Percentiles rank a stretch among this genome's conserved stretches.
Evolutionary conservation across 495 filamentous ascomycete genomes (phyloP).

Genomic region (Collariella sp.): DNA sequence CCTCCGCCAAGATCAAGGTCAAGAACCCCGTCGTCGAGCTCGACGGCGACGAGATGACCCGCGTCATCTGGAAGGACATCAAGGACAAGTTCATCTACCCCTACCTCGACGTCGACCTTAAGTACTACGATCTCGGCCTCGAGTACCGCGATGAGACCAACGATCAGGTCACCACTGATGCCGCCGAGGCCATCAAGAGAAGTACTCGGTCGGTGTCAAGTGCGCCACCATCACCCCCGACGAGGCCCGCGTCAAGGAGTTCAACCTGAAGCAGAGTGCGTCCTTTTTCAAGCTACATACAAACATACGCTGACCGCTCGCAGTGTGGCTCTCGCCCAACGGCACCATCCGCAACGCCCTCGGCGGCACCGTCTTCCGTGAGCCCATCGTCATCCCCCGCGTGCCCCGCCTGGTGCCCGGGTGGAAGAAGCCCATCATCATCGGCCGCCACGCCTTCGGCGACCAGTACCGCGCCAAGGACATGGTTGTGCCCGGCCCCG

Average conservation of each 20-base stretch:
- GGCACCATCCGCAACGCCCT: slow-evolving; percentile 95
- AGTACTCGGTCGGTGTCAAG: slow-evolving; percentile 97
- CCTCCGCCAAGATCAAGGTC: slow-evolving; percentile 75
- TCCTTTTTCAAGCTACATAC: neutral
- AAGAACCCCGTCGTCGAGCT: slow-evolving; percentile 95
- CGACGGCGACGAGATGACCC: slow-evolving; percentile 99
- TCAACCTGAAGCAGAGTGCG: slow-evolving; percentile 93
- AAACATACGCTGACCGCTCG: neutral
- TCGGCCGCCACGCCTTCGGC: slow-evolving; percentile 95
- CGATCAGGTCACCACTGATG: slow-evolving; percentile 88
- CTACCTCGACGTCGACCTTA: slow-evolving; percentile 92
- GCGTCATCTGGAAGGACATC: slow-evolving; percentile 98
- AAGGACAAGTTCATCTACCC: slow-evolving; percentile 95
- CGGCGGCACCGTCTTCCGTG: slow-evolving; percentile 94
- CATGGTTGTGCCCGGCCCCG: slow-evolving; percentile 66
- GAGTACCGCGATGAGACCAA: slow-evolving; percentile 93
- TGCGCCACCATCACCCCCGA: slow-evolving; percentile 99
- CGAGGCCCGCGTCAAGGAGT: slow-evolving; percentile 92
- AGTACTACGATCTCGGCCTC: slow-evolving; percentile 97
- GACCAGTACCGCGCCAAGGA: slow-evolving; percentile 98
- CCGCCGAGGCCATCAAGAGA: slow-evolving; percentile 96
- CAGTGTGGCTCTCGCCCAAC: slow-evolving; percentile 95
- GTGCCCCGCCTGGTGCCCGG: slow-evolving; percentile 89
- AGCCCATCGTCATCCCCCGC: slow-evolving; percentile 89
- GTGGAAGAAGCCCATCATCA: slow-evolving; percentile 98